phyloP scores from a whole-genome alignment of 345 rosid genomes.

The Sonneratia caseolaris region DNA sequence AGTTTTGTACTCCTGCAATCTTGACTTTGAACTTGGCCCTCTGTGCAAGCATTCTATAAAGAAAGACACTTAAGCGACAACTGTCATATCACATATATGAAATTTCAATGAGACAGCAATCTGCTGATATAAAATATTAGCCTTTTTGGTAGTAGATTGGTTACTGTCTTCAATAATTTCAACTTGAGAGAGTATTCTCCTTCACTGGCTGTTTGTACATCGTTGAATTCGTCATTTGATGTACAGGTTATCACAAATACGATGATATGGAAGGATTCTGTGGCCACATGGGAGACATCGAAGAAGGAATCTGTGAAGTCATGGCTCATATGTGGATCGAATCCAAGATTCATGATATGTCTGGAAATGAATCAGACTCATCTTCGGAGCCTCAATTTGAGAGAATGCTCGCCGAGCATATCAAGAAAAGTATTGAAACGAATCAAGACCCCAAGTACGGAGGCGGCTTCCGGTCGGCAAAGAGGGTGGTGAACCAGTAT shows the following conservation, averaged over 20 bases:
- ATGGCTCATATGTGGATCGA: constrained; percentile 12
- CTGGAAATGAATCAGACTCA: neutral
- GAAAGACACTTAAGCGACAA: no score
- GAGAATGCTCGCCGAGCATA: constrained; percentile 3
- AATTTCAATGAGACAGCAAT: no score
- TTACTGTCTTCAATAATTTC: no score
- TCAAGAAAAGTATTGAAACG: constrained; percentile 2
- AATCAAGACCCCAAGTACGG: neutral
- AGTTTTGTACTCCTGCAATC: no score
- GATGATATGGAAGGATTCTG: neutral
- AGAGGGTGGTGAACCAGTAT: neutral
- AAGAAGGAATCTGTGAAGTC: constrained; percentile 12
- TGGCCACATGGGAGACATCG: neutral
- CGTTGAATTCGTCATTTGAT: neutral
- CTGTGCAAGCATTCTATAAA: no score
- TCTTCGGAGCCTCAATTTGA: constrained; percentile 3
- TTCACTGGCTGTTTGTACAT: no score
- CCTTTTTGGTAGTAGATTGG: no score
- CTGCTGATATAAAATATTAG: no score
- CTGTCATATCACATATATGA: no score
- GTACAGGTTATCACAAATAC: neutral
- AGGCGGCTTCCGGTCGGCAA: constrained; percentile 7
- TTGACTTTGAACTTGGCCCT: no score
- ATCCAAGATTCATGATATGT: constrained; percentile 3
- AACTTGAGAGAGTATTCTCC: no score